Evolutionary conservation across 352 stramenopile species (phyloP), one percentile per base, ranked within the genome.

Genomic region (Phytophthora fragariae): DNA sequence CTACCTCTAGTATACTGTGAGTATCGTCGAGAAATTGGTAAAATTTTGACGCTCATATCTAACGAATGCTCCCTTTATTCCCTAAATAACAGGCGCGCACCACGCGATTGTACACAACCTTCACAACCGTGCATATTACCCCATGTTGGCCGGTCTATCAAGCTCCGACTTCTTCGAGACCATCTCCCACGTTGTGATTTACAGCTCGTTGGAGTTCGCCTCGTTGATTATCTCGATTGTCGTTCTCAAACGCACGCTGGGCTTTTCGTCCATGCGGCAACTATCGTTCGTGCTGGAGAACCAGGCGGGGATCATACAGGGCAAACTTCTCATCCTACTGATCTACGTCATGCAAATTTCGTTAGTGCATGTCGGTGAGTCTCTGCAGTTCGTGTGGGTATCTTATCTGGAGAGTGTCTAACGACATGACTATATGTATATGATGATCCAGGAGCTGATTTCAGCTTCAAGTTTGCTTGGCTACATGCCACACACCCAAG

Each of bases 1-100:
- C 61, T 84, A 29, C 66, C 77, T 15, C 7, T 70, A 9, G 58
- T 84, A 5, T 81, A 82, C 29, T 54, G 72, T 80, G 54, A 33
- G 59, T 27, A 21, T 47, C 6, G 11, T 47, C 33, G 1, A 12
- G 3, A 11, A 11, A 39, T 8, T 39, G 33, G 33, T 39, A 10
- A 39, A 12, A 11, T 39, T 2, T 39, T 39, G 33, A 8, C 3
- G 5, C 8, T 39, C 33, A 11, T 39, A 39, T 39, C 33, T 39
- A 39, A 39, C 33, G 33, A 39, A 27, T 2, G 24, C 24, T 27
- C 24, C 24, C 24, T 27, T 27, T 27, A n/a, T n/a, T 27, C 24
- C 24, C 24, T 27, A 27, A 27, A 27, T 2, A 27, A 14, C 55
- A 61, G 55, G 55, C 33, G 35, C 19, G 5, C 33, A 61, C 21